Base-by-base conservation (phyloP, 192 early-diverging fungal genomes). In the Funneliformis mosseae region DNA sequence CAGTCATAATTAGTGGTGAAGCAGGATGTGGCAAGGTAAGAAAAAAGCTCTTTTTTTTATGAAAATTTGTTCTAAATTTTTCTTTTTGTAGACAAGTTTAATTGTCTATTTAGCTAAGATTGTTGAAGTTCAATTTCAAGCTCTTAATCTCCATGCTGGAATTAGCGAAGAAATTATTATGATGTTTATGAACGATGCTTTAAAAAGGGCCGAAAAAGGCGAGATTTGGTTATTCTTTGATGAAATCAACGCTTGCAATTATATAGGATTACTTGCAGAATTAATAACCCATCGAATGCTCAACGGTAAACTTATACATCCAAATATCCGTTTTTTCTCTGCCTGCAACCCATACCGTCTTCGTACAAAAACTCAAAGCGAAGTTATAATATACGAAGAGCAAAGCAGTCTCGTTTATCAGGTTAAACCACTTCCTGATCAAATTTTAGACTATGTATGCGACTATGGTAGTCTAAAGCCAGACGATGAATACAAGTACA, bases 21-120 rank as follows among this genome's bases (percentile, higher is more conserved):
- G 50, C 76, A 0, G 76, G 76, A 67, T 77, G 76, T 28, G 76
- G 76, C 62, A 77, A 77, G 27, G 76, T 77, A 10, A 67, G 1
- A 5, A n/a, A n/a, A n/a, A n/a, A n/a, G n/a, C n/a, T n/a, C 1
- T 6, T 55, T 55, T 55, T 16, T 16, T 55, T 0, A 21, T 21
- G 7, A 18, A 28, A 8, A 5, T 21, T 21, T 18, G 27, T 77
- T 60, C 33, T 4, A 18, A 25, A 72, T 6, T 72, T 38, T 55
- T 55, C 18, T 6, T 55, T 55, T 0, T 6, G 0, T 27, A 77
- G 76, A 77, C 76, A 77, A 67, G 28, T 71, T 33, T 77, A 42
- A 77, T 77, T 5, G 64, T 2, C 0, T 77, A 67, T 62, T 42
- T 77, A 2, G 76, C 76, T 5, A 77, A 23, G n/a, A 33, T 77